Percentiles rank a stretch among this genome's conserved stretches.
Conservation (phyloP, 805 yeast species). For the Zygotorulaspora chibaensis region DNA sequence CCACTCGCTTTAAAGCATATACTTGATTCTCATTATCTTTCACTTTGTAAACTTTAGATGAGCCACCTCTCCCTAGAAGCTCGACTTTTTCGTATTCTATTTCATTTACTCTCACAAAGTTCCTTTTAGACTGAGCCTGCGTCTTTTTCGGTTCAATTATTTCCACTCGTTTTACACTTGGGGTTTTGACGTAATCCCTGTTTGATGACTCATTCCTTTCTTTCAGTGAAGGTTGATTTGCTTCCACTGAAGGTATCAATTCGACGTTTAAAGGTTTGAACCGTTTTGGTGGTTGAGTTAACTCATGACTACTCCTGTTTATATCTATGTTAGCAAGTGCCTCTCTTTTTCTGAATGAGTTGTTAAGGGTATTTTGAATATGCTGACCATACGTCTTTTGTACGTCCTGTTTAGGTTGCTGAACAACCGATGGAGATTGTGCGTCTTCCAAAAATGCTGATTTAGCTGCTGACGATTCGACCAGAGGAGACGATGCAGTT, state of each 20-base stretch:
- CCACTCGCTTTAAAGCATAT: slow-evolving; percentile 78
- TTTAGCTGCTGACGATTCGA: slow-evolving; percentile 13
- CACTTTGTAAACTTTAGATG: slow-evolving; percentile 85
- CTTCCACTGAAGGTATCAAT: background rate
- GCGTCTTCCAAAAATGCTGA: slow-evolving; percentile 1
- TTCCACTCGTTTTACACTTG: slow-evolving; percentile 11
- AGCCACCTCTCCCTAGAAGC: slow-evolving; percentile 83
- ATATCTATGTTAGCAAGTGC: slow-evolving; percentile 28
- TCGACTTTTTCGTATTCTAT: slow-evolving; percentile 69
- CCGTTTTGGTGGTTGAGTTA: slow-evolving; percentile 9
- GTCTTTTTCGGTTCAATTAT: slow-evolving; percentile 10
- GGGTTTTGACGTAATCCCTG: slow-evolving; percentile 10
- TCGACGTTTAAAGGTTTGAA: slow-evolving; percentile 5
- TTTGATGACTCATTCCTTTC: slow-evolving; percentile 4
- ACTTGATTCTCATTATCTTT: slow-evolving; percentile 51
- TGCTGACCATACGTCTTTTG: slow-evolving; percentile 7
- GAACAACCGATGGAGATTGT: slow-evolving; percentile 1
- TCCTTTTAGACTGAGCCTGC: slow-evolving; percentile 10
- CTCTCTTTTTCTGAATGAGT: slow-evolving; percentile 22
- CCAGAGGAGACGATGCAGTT: slow-evolving; percentile 17
- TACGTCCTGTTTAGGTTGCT: background rate
- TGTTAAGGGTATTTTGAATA: slow-evolving; percentile 6
- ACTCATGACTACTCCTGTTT: slow-evolving; percentile 17
- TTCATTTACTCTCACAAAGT: slow-evolving; percentile 47
- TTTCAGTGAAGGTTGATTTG: background rate